phyloP scores from a whole-genome alignment of 2,329 filamentous ascomycete genomes.

The Cladosporium oxysporum region DNA sequence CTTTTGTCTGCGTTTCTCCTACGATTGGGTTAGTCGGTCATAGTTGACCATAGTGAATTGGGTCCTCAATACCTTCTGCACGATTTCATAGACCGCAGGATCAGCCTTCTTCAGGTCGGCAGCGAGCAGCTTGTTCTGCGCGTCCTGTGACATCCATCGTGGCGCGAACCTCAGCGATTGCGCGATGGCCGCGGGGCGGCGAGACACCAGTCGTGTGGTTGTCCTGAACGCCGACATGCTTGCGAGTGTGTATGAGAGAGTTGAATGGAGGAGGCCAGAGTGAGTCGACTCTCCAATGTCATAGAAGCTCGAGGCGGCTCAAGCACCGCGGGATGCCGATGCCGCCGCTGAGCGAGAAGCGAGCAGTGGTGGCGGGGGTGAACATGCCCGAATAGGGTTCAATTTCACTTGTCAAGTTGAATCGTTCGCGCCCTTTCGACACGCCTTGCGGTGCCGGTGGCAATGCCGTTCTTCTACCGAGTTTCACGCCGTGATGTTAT shows the following conservation, averaged over 20 bases:
- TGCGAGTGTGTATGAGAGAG: conserved; percentile 11
- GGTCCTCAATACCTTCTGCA: conserved; percentile 69
- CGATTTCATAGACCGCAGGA: conserved; percentile 81
- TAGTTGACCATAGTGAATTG: background rate
- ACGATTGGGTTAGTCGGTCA: conserved; percentile 21
- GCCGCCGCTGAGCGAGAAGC: background rate
- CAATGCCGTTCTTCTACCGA: conserved; percentile 12
- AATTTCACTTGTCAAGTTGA: conserved; percentile 6
- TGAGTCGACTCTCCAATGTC: conserved; percentile 17
- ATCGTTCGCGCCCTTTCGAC: conserved; percentile 11
- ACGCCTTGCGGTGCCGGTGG: conserved; percentile 10
- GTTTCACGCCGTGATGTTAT: background rate
- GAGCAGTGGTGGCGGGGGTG: background rate
- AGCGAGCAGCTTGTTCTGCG: conserved; percentile 71
- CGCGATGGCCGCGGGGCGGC: conserved; percentile 33
- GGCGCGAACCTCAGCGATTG: conserved; percentile 35
- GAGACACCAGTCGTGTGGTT: conserved; percentile 41
- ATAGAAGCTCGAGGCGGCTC: conserved; percentile 2
- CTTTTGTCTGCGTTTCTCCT: conserved; percentile 96
- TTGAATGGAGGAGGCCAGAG: background rate
- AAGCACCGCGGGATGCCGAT: background rate
- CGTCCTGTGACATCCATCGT: conserved; percentile 46
- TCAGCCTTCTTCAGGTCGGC: conserved; percentile 81
- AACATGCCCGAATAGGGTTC: conserved; percentile 15
- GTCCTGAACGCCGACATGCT: conserved; percentile 46